A percentile compares a stretch with the other conserved stretches of the same genome.
Conservation (phyloP, 1,139 yeast species). For the Lodderomyces parapsilosis region DNA sequence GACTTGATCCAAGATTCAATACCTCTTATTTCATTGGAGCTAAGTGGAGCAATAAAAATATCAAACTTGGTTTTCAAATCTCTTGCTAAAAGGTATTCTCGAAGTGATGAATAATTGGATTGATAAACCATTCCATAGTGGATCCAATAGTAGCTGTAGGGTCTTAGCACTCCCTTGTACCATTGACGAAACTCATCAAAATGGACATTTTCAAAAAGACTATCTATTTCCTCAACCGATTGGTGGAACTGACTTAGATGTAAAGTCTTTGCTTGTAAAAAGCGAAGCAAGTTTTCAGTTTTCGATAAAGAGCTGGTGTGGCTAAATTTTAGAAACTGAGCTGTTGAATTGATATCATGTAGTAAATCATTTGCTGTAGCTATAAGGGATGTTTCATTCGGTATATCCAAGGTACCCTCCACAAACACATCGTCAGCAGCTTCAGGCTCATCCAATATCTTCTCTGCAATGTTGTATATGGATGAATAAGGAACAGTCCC, state of each 20-base stretch:
- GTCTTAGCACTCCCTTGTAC: conserved; percentile 28
- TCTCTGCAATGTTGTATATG: conserved; percentile 6
- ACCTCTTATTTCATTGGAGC: conserved; percentile 16
- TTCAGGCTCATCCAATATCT: not conserved
- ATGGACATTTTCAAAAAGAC: conserved; percentile 18
- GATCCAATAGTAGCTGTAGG: conserved; percentile 32
- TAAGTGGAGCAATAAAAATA: conserved; percentile 25
- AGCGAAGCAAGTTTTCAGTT: conserved; percentile 17
- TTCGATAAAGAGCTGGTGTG: not conserved
- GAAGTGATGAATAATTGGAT: conserved; percentile 11
- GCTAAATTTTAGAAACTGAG: conserved; percentile 9
- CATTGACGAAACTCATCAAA: conserved; percentile 25
- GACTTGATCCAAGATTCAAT: conserved; percentile 25
- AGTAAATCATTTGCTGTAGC: conserved; percentile 20
- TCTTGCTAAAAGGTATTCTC: conserved; percentile 16
- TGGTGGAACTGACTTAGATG: conserved; percentile 21
- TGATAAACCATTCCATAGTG: conserved; percentile 22
- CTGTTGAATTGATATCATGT: conserved; percentile 10
- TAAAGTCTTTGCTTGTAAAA: conserved; percentile 25
- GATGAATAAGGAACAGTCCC: conserved; percentile 10
- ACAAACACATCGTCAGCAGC: conserved; percentile 11
- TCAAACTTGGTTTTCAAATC: conserved; percentile 20
- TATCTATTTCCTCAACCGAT: conserved; percentile 16
- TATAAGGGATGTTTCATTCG: conserved; percentile 8
- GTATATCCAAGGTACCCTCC: conserved; percentile 14